Evolutionary conservation across 306 rosid species (phyloP), one percentile per base, ranked within the genome.

Genomic region (Ormosia emarginata): DNA sequence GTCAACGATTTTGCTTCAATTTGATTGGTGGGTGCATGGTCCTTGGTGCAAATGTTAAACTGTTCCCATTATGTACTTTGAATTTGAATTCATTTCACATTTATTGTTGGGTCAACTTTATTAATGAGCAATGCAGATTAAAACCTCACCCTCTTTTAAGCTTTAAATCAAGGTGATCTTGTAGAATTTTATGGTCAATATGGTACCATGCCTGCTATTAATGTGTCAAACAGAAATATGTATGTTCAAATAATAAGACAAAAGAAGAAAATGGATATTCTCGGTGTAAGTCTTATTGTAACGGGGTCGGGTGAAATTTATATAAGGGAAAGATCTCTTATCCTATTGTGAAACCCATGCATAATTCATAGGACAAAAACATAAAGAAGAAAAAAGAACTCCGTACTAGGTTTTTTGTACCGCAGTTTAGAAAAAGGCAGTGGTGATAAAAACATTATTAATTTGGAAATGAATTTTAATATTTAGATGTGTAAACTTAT

Each of bases 1-100:
- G 94, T 93, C 95, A 87, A 91, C 89, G 84, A 70, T 84, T 81
- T 76, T 78, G 62, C 71, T 57, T 79, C 11, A 10, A 14, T 59
- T 84, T 62, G 1, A 79, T 84, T 79, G 84, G 83, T 64, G 13
- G 47, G 2, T 40, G 13, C 74, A 12, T 79, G 52, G 46, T 53
- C 79, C 74, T 29, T 67, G 3, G 75, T 75, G 83, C 17, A 50
- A 24, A 18, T 79, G 80, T 65, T 58, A 78, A 74, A 53, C 65
- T 77, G 70, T 80, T 61, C 65, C 29, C 67, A 72, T 59, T 72
- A 15, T 71, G 13, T 71, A 43, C 67, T 72, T 80, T 81, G 46
- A 73, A 71, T 77, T 76, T 77, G 71, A 55, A 43, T 58, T 17
- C 29, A 59, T 49, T 82, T 63, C 81, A 63, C 64, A 58, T 82